Evolutionary conservation across 2,329 filamentous ascomycete species (phyloP).

Genomic region (Beauveria medogensis): DNA sequence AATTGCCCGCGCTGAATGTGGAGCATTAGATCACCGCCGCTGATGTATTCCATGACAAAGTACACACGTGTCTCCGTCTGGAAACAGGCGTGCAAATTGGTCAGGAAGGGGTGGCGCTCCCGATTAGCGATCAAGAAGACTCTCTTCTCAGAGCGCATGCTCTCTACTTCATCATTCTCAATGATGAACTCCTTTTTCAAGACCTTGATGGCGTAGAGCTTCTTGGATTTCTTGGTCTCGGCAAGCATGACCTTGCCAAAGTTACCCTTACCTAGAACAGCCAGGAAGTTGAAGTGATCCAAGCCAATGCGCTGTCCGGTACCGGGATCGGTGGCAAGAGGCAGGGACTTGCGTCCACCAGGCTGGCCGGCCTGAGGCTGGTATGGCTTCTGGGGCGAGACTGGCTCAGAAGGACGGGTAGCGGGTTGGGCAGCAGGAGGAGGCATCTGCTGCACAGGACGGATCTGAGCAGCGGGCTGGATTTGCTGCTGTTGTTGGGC

Average conservation of each 20-base stretch:
- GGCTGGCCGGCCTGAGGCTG: conserved; percentile 18
- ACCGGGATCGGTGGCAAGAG: conserved; percentile 62
- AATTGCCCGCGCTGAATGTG: conserved; percentile 97
- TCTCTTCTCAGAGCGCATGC: conserved; percentile 92
- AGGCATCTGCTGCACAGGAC: conserved; percentile 26
- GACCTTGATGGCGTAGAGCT: conserved; percentile 96
- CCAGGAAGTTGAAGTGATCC: conserved; percentile 98
- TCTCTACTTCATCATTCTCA: conserved; percentile 98
- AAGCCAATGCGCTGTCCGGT: conserved; percentile 82
- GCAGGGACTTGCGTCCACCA: conserved; percentile 50
- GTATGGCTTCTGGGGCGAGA: conserved; percentile 20
- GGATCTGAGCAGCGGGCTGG: conserved; percentile 28
- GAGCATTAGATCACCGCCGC: conserved; percentile 96
- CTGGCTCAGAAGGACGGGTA: conserved; percentile 27
- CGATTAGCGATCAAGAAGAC: conserved; percentile 97
- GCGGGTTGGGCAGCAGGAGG: conserved; percentile 19
- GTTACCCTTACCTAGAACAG: conserved; percentile 96
- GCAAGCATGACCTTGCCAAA: conserved; percentile 99
- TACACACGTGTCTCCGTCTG: conserved; percentile 98
- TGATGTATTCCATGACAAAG: conserved; percentile 99
- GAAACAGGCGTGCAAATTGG: conserved; percentile 95
- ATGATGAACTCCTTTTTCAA: conserved; percentile 99
- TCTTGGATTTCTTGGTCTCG: conserved; percentile 86
- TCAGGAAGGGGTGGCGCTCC: conserved; percentile 90
- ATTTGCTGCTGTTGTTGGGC: conserved; percentile 30